Evolutionary conservation across 345 rosid species (phyloP).

Genomic region (Reutealis trisperma): DNA sequence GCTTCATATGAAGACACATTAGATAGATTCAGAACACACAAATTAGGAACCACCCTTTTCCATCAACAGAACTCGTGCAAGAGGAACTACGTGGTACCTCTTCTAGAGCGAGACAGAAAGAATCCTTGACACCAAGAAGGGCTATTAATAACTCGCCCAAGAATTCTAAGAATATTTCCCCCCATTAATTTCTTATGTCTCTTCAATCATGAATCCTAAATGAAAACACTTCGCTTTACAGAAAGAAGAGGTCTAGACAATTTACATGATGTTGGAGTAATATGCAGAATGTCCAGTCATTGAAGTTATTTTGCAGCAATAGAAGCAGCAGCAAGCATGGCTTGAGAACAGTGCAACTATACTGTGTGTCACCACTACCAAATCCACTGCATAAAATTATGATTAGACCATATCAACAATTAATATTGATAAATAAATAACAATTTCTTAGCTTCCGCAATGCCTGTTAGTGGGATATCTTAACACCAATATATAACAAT

Average conservation of each 20-base stretch:
- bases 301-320: conserved; percentile 25
- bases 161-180: background rate
- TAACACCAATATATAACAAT: background rate
- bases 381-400: conserved; percentile 3
- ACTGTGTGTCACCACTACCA: conserved; percentile 3
- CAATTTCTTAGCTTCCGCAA: background rate
- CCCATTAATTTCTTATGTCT: background rate
- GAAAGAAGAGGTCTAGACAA: conserved; percentile 26
- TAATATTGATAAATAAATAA: background rate
- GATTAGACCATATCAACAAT: background rate
- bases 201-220: conserved; percentile 20
- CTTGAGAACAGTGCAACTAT: conserved; percentile 10
- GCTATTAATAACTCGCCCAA: conserved; percentile 8
- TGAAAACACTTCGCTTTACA: conserved; percentile 33
- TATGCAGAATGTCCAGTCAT: conserved; percentile 19
- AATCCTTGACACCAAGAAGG: background rate
- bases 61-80: background rate
- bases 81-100: background rate
- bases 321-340: conserved; percentile 18
- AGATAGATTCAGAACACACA: background rate
- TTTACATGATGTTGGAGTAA: conserved; percentile 23
- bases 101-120: background rate
- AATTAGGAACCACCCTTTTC: background rate
- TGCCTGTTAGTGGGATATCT: background rate
- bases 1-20: background rate